Evolutionary conservation across 73 alveolate species (phyloP).

Genomic region (Blepharisma stoltei): DNA sequence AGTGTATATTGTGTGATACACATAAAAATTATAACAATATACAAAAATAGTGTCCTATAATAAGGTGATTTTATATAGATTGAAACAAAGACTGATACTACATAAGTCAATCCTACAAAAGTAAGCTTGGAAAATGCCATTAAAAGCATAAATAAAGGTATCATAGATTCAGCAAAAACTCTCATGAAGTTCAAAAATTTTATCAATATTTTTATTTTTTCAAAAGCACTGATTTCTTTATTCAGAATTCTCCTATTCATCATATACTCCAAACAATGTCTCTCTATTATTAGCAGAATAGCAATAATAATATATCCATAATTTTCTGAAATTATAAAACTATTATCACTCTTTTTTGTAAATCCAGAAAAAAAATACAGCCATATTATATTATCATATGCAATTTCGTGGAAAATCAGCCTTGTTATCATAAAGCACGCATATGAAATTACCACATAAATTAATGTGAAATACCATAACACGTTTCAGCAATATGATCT

Average conservation of each 20-base stretch:
- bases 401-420: neutral
- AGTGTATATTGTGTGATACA: neutral
- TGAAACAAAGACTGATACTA: neutral
- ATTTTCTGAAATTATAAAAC: neutral
- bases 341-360: neutral
- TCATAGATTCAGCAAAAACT: slow-evolving; percentile 17
- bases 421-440: neutral
- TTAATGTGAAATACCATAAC: neutral
- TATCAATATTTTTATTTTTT: neutral
- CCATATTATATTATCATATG: slow-evolving; percentile 4
- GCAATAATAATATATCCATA: slow-evolving; percentile 16
- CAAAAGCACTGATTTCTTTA: too few species aligned
- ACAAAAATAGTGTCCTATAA: neutral
- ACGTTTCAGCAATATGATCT: slow-evolving; percentile 16
- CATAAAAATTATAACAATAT: slow-evolving; percentile 6
- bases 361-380: slow-evolving; percentile 2
- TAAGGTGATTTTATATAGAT: neutral
- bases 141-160: neutral
- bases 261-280: slow-evolving; percentile 13
- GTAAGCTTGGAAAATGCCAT: slow-evolving; percentile 26
- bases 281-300: slow-evolving; percentile 8
- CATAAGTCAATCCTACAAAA: neutral
- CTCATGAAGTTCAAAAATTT: neutral
- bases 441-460: neutral
- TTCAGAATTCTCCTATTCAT: neutral